These are phyloP conservation scores for Solanum sparsipilum DNA, from an alignment of 257 asterid species.

Conservation along the genomic window DNA sequence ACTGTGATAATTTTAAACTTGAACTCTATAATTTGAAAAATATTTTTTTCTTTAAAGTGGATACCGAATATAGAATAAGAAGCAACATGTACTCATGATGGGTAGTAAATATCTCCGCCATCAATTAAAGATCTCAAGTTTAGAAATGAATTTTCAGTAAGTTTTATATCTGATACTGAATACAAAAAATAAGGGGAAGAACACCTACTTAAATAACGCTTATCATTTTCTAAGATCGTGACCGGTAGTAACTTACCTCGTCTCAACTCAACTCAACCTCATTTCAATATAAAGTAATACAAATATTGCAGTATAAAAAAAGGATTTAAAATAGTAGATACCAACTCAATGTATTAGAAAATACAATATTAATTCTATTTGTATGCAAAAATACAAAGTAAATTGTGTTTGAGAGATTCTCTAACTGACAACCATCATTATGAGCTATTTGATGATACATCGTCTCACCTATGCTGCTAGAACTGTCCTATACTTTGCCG, in stretches of 20 bases:
- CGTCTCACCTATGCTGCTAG: too few relatives aligned
- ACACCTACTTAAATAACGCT: background rate
- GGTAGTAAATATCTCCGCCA: background rate
- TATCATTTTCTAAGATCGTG: background rate
- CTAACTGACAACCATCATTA: too few relatives aligned
- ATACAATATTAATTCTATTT: too few relatives aligned
- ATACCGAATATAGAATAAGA: background rate
- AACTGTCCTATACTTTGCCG: too few relatives aligned
- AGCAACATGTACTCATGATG: background rate
- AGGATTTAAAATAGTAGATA: too few relatives aligned
- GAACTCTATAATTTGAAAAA: background rate
- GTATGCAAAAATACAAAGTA: too few relatives aligned
- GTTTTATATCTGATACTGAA: background rate
- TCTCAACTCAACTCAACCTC: background rate
- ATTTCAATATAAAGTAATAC: too few relatives aligned
- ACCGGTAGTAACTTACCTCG: too few relatives aligned
- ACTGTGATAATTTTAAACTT: background rate
- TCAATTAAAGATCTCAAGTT: background rate
- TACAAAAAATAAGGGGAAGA: background rate
- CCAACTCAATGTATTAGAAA: too few relatives aligned
- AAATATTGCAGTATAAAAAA: too few relatives aligned
- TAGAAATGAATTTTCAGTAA: background rate
- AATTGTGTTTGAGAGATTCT: too few relatives aligned
- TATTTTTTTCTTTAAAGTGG: background rate
- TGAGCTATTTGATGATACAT: too few relatives aligned